phyloP scores from a whole-genome alignment of 1,284 basidiomycete species.

The Thecaphora thlaspeos region DNA sequence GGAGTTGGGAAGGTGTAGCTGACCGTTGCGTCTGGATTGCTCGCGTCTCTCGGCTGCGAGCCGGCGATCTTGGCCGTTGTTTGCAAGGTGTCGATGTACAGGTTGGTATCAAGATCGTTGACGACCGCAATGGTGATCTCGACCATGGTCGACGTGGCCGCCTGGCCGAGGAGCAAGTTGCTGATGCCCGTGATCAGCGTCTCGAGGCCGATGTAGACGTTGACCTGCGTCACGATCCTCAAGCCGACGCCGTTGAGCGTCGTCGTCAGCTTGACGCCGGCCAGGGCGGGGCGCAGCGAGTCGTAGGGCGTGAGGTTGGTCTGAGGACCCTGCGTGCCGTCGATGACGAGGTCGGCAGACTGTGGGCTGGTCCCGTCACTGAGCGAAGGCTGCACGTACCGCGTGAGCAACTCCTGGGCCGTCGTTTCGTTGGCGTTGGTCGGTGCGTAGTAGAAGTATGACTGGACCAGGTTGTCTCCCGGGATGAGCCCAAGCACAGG shows the following conservation, averaged over 20 bases:
- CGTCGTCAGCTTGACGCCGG: conserved; percentile 64
- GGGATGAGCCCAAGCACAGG: conserved; percentile 62
- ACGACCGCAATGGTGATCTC: conserved; percentile 24
- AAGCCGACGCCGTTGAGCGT: conserved; percentile 61
- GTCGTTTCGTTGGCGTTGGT: conserved; percentile 67
- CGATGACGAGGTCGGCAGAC: conserved; percentile 16
- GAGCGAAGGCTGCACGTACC: conserved; percentile 45
- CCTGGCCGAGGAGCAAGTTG: conserved; percentile 10
- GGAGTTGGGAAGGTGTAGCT: conserved; percentile 29
- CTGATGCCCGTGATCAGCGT: conserved; percentile 22
- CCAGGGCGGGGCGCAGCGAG: conserved; percentile 66
- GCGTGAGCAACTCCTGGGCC: conserved; percentile 61
- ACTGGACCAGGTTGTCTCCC: conserved; percentile 64
- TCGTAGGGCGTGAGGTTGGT: conserved; percentile 65
- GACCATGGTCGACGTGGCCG: conserved; percentile 8
- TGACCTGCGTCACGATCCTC: conserved; percentile 37
- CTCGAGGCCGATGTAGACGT: conserved; percentile 29
- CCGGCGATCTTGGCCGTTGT: conserved; percentile 21
- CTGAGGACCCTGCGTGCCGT: conserved; percentile 24
- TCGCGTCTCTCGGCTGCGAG: conserved; percentile 9
- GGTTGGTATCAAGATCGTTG: conserved; percentile 26
- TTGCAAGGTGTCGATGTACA: conserved; percentile 28
- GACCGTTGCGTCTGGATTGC: conserved; percentile 20
- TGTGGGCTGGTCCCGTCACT: conserved; percentile 15
- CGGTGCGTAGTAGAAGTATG: conserved; percentile 72